Conservation (phyloP, 2,329 filamentous ascomycete genomes). For the Aspergillus piperis region DNA sequence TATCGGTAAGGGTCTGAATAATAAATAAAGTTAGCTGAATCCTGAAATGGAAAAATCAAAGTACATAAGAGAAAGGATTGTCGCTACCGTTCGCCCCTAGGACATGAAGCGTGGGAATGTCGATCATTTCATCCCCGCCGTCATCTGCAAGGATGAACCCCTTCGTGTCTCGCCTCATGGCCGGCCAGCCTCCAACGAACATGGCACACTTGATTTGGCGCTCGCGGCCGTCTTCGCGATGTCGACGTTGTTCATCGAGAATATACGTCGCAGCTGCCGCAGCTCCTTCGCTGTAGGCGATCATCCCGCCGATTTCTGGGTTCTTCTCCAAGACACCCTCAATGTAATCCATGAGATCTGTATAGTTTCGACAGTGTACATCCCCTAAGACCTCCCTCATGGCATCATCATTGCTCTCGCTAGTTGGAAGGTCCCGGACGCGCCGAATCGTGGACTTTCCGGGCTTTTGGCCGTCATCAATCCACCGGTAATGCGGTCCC, state of each 20-base stretch:
- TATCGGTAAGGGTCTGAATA: too few relatives aligned
- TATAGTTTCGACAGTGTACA: too few relatives aligned
- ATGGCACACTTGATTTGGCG: slow-evolving; percentile 27
- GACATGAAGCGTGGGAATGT: background rate
- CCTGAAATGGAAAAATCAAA: too few relatives aligned
- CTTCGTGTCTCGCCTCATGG: slow-evolving; percentile 1
- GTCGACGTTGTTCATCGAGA: slow-evolving; percentile 22
- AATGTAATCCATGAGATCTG: too few relatives aligned
- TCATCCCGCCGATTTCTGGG: slow-evolving; percentile 26
- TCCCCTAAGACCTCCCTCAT: too few relatives aligned
- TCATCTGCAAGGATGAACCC: background rate
- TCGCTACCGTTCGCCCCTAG: background rate
- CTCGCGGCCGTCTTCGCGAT: slow-evolving; percentile 15
- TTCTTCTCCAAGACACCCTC: slow-evolving; percentile 20
- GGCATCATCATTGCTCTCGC: too few relatives aligned
- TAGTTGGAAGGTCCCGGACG: too few relatives aligned
- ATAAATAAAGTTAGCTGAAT: too few relatives aligned
- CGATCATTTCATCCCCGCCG: background rate
- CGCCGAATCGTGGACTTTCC: too few relatives aligned
- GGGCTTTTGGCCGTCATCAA: too few relatives aligned
- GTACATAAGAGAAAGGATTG: too few relatives aligned
- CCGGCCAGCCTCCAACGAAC: slow-evolving; percentile 27
- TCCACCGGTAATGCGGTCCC: too few relatives aligned
- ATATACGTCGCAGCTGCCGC: slow-evolving; percentile 26
- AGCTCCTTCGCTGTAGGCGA: slow-evolving; percentile 31